phyloP scores from a whole-genome alignment of 169 alveolate species.

The Cryptosporidium muris region DNA sequence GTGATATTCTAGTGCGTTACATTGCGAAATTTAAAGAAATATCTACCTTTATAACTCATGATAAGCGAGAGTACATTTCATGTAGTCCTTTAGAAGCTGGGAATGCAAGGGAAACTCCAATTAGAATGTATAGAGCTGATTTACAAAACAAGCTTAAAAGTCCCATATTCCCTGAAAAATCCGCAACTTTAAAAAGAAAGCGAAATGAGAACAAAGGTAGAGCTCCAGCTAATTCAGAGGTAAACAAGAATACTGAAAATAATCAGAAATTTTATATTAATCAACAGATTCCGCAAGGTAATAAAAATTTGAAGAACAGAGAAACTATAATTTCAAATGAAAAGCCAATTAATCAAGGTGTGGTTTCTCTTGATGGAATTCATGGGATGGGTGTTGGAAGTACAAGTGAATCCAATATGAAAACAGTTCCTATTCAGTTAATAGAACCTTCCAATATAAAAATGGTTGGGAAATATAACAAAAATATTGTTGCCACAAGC shows the following conservation, averaged over 20 bases:
- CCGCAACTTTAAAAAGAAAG: constrained; percentile 34
- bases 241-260: constrained; percentile 1
- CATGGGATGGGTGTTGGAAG: constrained; percentile 68
- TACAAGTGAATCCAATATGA: constrained; percentile 34
- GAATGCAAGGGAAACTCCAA: constrained; percentile 60
- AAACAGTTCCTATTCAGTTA: background rate
- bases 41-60: constrained; percentile 19
- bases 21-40: constrained; percentile 52
- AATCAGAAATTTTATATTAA: background rate
- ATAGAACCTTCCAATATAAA: background rate
- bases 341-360: constrained; percentile 42
- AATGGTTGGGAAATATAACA: background rate
- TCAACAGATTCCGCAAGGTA: background rate
- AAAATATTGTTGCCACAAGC: constrained; percentile 59
- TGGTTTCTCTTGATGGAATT: constrained; percentile 51
- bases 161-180: constrained; percentile 59
- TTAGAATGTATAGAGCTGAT: constrained; percentile 40
- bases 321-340: constrained; percentile 1
- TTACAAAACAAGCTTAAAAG: constrained; percentile 21
- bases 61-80: constrained; percentile 27
- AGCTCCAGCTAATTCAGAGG: background rate
- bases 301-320: background rate
- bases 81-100: constrained; percentile 68
- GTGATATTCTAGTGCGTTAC: constrained; percentile 48
- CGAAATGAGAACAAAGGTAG: constrained; percentile 25